A percentile compares a stretch with the other conserved stretches of the same genome.
phyloP scores from a whole-genome alignment of 2,329 filamentous ascomycete genomes.

The Pseudocercospora cruenta region DNA sequence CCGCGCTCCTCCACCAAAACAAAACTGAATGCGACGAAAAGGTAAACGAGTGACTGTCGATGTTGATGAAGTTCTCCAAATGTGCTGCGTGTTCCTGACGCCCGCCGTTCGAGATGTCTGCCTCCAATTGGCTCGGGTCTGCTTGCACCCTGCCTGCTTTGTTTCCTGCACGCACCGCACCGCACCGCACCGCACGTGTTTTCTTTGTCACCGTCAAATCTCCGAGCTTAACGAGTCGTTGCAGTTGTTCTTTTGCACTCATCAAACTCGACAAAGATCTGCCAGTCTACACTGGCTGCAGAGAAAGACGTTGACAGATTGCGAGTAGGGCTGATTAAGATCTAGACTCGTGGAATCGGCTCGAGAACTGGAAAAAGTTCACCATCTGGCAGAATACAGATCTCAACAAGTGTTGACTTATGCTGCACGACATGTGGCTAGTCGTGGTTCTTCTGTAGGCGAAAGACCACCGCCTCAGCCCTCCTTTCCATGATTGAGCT shows the following conservation, averaged over 20 bases:
- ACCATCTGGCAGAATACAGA: no score
- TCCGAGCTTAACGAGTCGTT: neutral
- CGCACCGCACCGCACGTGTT: neutral
- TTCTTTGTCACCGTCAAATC: neutral
- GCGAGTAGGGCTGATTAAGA: neutral
- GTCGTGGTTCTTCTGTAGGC: no score
- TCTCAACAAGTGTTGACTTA: no score
- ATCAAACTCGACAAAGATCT: slow-evolving; percentile 5
- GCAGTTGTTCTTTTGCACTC: neutral
- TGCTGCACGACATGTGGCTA: no score
- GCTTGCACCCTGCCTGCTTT: neutral
- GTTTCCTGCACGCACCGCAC: neutral
- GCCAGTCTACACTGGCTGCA: neutral
- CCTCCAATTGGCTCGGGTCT: neutral
- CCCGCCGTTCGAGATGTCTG: neutral
- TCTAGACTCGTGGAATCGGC: neutral
- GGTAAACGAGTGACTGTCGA: slow-evolving; percentile 3
- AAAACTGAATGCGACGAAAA: neutral
- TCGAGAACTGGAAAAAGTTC: no score
- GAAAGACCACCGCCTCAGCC: no score
- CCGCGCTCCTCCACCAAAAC: neutral
- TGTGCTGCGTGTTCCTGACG: neutral
- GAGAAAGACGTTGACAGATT: neutral
- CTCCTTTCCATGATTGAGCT: no score
- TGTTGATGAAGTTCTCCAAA: no score